These are phyloP conservation scores for Tylopilus sp. DNA, from an alignment of 1,284 basidiomycete species.

Conservation along the genomic window DNA sequence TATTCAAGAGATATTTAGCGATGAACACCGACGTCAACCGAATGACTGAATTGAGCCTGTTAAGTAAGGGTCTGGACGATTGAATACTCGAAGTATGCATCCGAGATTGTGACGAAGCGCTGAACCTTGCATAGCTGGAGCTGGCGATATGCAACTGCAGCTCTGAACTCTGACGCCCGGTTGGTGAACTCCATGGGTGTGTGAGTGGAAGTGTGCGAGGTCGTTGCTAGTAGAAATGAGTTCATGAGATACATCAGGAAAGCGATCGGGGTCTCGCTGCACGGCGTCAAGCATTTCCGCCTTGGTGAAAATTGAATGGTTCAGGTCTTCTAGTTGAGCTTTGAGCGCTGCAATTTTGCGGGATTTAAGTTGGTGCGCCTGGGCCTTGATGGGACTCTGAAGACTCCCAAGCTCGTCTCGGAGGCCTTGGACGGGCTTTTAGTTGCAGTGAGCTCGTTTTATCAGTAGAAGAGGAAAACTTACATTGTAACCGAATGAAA, in stretches of 20 bases:
- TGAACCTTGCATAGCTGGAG: neutral
- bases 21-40: neutral
- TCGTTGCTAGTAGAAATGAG: neutral
- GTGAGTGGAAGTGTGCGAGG: neutral
- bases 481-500: too few species aligned
- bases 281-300: neutral
- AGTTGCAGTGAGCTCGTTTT: too few species aligned
- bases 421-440: neutral
- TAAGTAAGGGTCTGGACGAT: neutral
- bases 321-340: neutral
- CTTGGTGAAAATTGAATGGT: neutral
- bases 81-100: neutral
- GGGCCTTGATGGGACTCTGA: neutral
- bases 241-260: neutral
- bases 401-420: neutral
- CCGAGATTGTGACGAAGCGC: neutral
- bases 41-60: neutral
- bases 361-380: neutral
- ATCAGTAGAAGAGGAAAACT: neutral
- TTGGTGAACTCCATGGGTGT: neutral
- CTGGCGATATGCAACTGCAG: neutral
- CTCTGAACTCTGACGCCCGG: neutral
- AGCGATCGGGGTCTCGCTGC: neutral
- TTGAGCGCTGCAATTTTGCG: neutral
- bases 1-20: neutral